A percentile compares a stretch with the other conserved stretches of the same genome.
These are phyloP conservation scores for Geotrichum carabidarum DNA, from an alignment of 1,139 yeast species.

Conservation along the genomic window DNA sequence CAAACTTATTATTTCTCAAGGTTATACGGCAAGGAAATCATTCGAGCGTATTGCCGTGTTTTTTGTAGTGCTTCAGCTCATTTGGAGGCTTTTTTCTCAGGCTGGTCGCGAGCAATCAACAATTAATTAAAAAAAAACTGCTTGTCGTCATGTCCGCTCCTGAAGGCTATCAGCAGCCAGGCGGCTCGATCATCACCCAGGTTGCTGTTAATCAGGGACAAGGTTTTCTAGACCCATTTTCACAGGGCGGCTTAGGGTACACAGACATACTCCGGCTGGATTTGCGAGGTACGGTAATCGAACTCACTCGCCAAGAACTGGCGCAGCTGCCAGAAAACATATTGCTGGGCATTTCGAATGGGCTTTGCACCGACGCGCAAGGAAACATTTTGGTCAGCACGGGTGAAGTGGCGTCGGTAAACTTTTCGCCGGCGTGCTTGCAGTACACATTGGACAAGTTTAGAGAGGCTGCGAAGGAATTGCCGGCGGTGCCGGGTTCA, in stretches of 20 bases:
- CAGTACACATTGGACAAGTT: constrained; percentile 71
- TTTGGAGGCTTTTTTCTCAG: too few relatives aligned
- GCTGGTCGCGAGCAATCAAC: too few relatives aligned
- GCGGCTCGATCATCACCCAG: constrained; percentile 35
- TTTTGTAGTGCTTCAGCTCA: too few relatives aligned
- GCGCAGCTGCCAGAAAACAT: constrained; percentile 89
- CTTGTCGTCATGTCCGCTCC: neutral
- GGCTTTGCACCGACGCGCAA: constrained; percentile 69
- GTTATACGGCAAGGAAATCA: too few relatives aligned
- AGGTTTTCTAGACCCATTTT: constrained; percentile 10
- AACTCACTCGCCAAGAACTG: constrained; percentile 79
- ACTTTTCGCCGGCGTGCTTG: constrained; percentile 81
- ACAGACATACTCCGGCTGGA: constrained; percentile 48
- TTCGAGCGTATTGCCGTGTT: too few relatives aligned
- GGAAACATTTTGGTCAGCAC: constrained; percentile 47
- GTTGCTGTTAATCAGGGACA: constrained; percentile 24
- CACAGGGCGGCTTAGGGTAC: neutral
- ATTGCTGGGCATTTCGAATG: constrained; percentile 82
- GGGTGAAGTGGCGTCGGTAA: constrained; percentile 32
- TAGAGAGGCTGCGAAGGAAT: constrained; percentile 41
- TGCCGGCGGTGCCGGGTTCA: constrained; percentile 22
- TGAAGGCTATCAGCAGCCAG: constrained; percentile 1
- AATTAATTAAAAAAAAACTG: too few relatives aligned
- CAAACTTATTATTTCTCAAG: too few relatives aligned
- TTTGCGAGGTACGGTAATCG: constrained; percentile 58